These are phyloP conservation scores for Aspergillus tanneri DNA, from an alignment of 2,329 filamentous ascomycete genomes.

Conservation along the genomic window DNA sequence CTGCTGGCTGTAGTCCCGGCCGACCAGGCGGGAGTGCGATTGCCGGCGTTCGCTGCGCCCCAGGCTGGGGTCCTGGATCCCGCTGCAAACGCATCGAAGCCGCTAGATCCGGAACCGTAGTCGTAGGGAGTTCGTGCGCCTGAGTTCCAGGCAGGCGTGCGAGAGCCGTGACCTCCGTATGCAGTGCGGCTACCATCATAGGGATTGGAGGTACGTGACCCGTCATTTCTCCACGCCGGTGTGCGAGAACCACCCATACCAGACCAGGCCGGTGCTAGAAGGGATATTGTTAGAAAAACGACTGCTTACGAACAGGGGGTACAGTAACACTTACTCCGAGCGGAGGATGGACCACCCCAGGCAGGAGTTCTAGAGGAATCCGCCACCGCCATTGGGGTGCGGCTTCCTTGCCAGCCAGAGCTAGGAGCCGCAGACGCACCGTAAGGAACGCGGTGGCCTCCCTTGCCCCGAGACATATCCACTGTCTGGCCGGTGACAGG, in stretches of 20 bases:
- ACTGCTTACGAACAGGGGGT: background rate
- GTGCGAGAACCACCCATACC: conserved; percentile 49
- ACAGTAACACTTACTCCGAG: conserved; percentile 56
- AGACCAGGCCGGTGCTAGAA: conserved; percentile 43
- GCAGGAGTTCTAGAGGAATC: conserved; percentile 71
- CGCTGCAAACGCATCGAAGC: conserved; percentile 65
- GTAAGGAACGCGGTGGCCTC: conserved; percentile 49
- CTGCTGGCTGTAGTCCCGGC: conserved; percentile 31
- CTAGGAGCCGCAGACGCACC: conserved; percentile 48
- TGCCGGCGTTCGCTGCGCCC: conserved; percentile 52
- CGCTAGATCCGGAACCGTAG: conserved; percentile 63
- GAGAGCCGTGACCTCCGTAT: conserved; percentile 62
- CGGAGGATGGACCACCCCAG: conserved; percentile 61
- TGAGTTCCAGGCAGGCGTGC: conserved; percentile 76
- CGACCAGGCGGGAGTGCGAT: conserved; percentile 49
- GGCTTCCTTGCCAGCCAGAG: conserved; percentile 63
- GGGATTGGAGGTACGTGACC: conserved; percentile 55
- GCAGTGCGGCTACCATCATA: conserved; percentile 72
- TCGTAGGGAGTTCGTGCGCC: conserved; percentile 71
- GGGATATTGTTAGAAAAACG: conserved; percentile 21
- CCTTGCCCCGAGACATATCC: conserved; percentile 59
- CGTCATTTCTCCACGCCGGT: conserved; percentile 58
- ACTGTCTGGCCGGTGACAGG: conserved; percentile 73
- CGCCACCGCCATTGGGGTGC: conserved; percentile 64
- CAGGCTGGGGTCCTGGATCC: conserved; percentile 77